Conservation (phyloP, 2,329 filamentous ascomycete genomes). For the Penicillium sp. region DNA sequence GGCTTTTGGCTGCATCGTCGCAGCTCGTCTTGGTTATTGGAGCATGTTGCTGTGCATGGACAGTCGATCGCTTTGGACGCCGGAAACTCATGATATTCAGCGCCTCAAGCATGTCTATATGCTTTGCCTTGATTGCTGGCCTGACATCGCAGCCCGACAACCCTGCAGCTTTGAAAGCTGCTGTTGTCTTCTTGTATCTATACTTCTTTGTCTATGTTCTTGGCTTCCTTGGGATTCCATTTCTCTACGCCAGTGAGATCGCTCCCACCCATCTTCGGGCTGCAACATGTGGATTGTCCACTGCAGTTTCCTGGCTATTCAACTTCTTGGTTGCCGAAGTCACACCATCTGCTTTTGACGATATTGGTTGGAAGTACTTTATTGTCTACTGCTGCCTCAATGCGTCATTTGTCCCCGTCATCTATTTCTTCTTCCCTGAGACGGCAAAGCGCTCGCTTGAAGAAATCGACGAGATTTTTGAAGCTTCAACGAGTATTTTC, state of each 20-base stretch:
- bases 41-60: too few relatives aligned
- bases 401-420: too few relatives aligned
- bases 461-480: too few relatives aligned
- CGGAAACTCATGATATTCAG: slow-evolving; percentile 26
- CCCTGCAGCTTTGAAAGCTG: slow-evolving; percentile 6
- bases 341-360: slow-evolving; percentile 12
- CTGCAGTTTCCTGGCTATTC: slow-evolving; percentile 14
- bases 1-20: too few relatives aligned
- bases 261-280: slow-evolving; percentile 14
- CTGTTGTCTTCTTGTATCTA: slow-evolving; percentile 13
- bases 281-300: slow-evolving; percentile 11
- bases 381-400: slow-evolving; percentile 9
- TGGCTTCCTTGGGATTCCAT: slow-evolving; percentile 15
- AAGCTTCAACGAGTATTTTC: too few relatives aligned
- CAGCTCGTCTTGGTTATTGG: too few relatives aligned
- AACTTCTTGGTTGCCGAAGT: slow-evolving; percentile 20
- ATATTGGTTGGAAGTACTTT: slow-evolving; percentile 16
- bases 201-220: slow-evolving; percentile 15
- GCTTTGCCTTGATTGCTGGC: slow-evolving; percentile 11
- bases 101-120: slow-evolving; percentile 10
- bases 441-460: not conserved
- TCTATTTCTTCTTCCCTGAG: too few relatives aligned
- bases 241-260: slow-evolving; percentile 14
- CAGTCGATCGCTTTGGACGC: slow-evolving; percentile 36
- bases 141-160: slow-evolving; percentile 6